A percentile compares a stretch with the other conserved stretches of the same genome.
These are phyloP conservation scores for Russula emetica DNA, from an alignment of 768 basidiomycete species.

Conservation along the genomic window DNA sequence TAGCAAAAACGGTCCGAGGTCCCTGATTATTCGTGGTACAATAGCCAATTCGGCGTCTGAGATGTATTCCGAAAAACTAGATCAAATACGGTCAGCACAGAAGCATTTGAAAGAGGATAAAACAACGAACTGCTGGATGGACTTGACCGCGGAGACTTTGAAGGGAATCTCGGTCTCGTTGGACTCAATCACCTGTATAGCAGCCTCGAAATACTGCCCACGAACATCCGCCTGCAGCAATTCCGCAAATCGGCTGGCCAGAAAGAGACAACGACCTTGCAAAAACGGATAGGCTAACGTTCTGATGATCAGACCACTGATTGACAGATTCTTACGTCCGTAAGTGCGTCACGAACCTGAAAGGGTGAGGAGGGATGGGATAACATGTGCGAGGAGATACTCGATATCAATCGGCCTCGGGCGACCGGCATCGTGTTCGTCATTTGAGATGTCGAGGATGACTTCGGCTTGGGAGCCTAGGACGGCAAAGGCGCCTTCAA, in stretches of 20 bases:
- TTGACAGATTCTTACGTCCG: background rate
- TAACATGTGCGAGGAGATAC: conserved; percentile 66
- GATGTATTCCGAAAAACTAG: conserved; percentile 65
- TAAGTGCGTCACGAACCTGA: conserved; percentile 50
- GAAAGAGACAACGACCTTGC: conserved; percentile 92
- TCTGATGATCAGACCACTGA: background rate
- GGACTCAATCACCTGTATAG: conserved; percentile 79
- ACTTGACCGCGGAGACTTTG: conserved; percentile 91
- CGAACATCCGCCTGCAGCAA: conserved; percentile 68
- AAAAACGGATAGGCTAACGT: conserved; percentile 79
- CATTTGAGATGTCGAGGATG: conserved; percentile 71
- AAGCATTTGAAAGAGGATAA: background rate
- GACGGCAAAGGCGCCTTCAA: conserved; percentile 81
- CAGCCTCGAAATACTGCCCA: conserved; percentile 82
- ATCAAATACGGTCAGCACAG: conserved; percentile 19
- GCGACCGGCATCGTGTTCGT: conserved; percentile 61
- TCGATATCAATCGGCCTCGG: conserved; percentile 73
- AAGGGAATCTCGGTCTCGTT: conserved; percentile 71
- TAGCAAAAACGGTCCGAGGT: conserved; percentile 78
- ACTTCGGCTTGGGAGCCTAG: conserved; percentile 78
- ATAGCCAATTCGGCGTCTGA: conserved; percentile 59
- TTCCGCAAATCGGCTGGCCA: conserved; percentile 83
- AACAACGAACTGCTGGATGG: conserved; percentile 78
- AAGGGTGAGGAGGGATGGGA: conserved; percentile 70
- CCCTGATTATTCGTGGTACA: conserved; percentile 69